phyloP scores from a whole-genome alignment of 768 basidiomycete genomes.

The Cubamyces lactineus region DNA sequence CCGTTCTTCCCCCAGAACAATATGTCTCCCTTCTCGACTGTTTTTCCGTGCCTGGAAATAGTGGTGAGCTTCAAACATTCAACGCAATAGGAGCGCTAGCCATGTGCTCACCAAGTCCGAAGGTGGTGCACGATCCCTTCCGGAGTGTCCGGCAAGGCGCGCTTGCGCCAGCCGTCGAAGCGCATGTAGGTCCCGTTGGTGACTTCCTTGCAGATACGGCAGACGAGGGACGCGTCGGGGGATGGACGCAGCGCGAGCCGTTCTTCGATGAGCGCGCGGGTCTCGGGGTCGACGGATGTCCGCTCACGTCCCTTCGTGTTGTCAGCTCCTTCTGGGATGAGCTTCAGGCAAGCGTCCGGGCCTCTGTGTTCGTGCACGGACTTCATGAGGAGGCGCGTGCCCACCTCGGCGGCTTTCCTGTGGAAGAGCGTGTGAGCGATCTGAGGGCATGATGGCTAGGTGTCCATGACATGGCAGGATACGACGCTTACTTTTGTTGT shows the following conservation, averaged over 20 bases:
- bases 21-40: constrained; percentile 6
- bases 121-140: constrained; percentile 6
- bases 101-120: neutral
- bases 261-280: neutral
- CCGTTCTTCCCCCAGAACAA: neutral
- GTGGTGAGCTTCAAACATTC: neutral
- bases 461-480: too few species aligned
- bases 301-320: neutral
- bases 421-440: too few species aligned
- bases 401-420: neutral
- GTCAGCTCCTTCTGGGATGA: neutral
- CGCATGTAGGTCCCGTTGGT: neutral
- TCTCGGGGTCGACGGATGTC: neutral
- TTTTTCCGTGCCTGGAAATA: constrained; percentile 3
- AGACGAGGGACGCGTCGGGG: neutral
- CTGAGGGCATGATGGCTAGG: too few species aligned
- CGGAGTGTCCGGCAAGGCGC: neutral
- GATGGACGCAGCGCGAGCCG: neutral
- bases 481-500: too few species aligned
- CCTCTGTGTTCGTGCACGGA: neutral
- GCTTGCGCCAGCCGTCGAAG: neutral
- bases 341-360: neutral
- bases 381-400: neutral
- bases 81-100: too few species aligned
- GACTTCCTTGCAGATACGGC: neutral